Conservation (phyloP, 345 rosid genomes). For the Streptanthus diversifolius region DNA sequence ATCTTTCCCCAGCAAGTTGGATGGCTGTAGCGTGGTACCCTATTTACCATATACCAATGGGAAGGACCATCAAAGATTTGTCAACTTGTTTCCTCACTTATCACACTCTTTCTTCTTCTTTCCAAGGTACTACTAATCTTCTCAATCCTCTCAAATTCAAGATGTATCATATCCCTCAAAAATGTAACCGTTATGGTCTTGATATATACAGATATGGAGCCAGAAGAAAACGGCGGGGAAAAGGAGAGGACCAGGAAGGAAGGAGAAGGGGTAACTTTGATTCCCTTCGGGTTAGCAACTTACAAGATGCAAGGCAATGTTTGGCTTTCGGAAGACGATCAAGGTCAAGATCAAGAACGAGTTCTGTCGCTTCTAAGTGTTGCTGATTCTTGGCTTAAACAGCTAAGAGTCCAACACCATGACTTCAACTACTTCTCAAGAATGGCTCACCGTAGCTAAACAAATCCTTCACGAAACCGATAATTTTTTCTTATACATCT, state of each 20-base stretch:
- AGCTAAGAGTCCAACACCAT: constrained; percentile 90
- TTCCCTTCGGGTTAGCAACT: constrained; percentile 90
- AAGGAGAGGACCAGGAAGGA: constrained; percentile 40
- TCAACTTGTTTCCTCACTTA: constrained; percentile 95
- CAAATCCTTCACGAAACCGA: neutral
- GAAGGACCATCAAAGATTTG: constrained; percentile 93
- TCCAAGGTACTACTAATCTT: constrained; percentile 59
- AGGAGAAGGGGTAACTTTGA: constrained; percentile 64
- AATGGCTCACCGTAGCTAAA: constrained; percentile 58
- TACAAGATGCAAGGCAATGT: constrained; percentile 98
- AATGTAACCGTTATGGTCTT: neutral
- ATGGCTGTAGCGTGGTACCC: constrained; percentile 99
- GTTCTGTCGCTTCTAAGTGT: constrained; percentile 76
- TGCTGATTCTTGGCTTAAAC: constrained; percentile 99
- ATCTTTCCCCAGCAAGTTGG: constrained; percentile 99
- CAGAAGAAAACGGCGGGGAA: constrained; percentile 71
- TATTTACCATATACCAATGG: constrained; percentile 98
- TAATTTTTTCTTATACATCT: neutral
- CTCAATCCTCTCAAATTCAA: neutral
- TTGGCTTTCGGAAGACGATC: constrained; percentile 71
- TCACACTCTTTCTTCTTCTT: constrained; percentile 94
- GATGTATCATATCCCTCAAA: neutral
- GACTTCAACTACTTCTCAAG: constrained; percentile 89
- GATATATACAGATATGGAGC: constrained; percentile 55
- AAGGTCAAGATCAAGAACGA: constrained; percentile 79